Base-by-base conservation (phyloP, 2,329 filamentous ascomycete genomes). In the Ophiostoma montium region DNA sequence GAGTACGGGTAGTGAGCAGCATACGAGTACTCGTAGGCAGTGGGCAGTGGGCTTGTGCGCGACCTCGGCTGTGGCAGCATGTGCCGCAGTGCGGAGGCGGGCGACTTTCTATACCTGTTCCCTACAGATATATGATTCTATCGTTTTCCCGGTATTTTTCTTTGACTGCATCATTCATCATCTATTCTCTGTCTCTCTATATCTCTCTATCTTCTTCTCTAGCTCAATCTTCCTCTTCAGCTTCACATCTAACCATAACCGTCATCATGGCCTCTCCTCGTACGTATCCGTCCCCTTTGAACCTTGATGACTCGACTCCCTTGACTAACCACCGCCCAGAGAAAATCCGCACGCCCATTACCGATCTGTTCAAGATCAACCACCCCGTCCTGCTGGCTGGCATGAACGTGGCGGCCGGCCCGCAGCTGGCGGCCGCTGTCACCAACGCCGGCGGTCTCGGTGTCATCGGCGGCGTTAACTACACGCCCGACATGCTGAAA, bases 361-460 rank as follows among this genome's bases (percentile, higher is more conserved):
- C 92, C 59, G 90, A 96, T 77, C 84, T 96, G 56, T 84, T 98
- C 70, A 86, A 87, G 75, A 96, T 98, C 78, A 86, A 94, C 67
- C 92, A 98, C 70, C 92, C 92, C 52, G 74, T 98, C 63, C 73
- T 98, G 62, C 82, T 98, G 54, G 92, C 92, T 59, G 92, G 92
- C 66, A 98, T 98, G 92, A 96, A 98, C 75, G 92, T 96, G 55
- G 92, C 92, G 50, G 92, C 92, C 52, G 92, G 92, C 46, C 92
- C 92, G 50, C 94, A 88, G 75, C 82, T 98, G 62, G 92, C 92
- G 48, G 92, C 92, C 32, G 92, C 92, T 38, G 92, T 98, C 59
- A 94, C 90, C 58, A 95, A 98, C 68, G 92, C 92, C 47, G 92
- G 92, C 58, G 92, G 92, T 62, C 75, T 98, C 54, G 92, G 92